Evolutionary conservation across 2,329 filamentous ascomycete genomes (phyloP).

Genomic region (Colletotrichum tanaceti): DNA sequence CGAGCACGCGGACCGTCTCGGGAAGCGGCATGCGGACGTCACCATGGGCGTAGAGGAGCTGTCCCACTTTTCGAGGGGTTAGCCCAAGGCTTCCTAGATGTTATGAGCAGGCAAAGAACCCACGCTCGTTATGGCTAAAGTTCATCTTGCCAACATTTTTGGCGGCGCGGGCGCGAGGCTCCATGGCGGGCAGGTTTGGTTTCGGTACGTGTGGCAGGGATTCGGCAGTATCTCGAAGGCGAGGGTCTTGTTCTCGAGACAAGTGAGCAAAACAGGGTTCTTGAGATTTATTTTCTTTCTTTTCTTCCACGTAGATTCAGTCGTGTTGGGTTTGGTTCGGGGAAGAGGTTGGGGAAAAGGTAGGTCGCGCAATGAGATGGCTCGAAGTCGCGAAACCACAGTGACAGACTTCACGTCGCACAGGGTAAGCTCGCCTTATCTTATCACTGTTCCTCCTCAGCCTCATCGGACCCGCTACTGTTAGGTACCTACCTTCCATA

Average conservation of each 20-base stretch:
- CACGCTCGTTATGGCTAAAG: slow-evolving; percentile 78
- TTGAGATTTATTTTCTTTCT: too few relatives aligned
- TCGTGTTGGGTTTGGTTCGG: neutral
- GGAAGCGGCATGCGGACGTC: slow-evolving; percentile 82
- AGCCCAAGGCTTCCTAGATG: neutral
- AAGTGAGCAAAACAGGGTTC: too few relatives aligned
- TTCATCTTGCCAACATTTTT: slow-evolving; percentile 88
- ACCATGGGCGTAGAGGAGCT: slow-evolving; percentile 83
- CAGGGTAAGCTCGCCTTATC: slow-evolving; percentile 12
- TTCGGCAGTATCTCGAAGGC: neutral
- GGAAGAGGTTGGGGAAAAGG: neutral
- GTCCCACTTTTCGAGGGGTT: slow-evolving; percentile 64
- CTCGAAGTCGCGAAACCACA: slow-evolving; percentile 3
- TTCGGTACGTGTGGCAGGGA: neutral
- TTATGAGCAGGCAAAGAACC: slow-evolving; percentile 46
- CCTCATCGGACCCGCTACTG: neutral
- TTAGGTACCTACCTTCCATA: neutral
- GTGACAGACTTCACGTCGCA: slow-evolving; percentile 28
- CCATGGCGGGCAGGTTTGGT: slow-evolving; percentile 63
- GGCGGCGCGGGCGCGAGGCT: slow-evolving; percentile 80
- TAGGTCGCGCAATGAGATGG: neutral
- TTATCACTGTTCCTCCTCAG: neutral
- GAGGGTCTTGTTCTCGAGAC: neutral
- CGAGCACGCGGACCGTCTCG: slow-evolving; percentile 85
- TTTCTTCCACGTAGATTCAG: neutral